Base-by-base conservation (phyloP, 768 basidiomycete genomes). In the Boletus huronensis region DNA sequence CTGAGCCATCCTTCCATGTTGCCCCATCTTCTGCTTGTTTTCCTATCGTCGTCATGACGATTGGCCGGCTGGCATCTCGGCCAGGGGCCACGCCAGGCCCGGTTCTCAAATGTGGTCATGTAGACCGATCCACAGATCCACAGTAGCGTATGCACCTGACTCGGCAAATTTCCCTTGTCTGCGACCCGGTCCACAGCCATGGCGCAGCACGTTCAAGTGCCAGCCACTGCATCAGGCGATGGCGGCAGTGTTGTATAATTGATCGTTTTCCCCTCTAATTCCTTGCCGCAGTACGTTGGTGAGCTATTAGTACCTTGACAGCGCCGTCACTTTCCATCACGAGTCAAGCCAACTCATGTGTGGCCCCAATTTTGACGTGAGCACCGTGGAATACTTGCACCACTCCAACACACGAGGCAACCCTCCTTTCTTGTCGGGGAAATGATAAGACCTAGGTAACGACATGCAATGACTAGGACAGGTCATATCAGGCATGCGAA, bases 371-470 rank as follows among this genome's bases (percentile, higher is more conserved):
- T 29, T 35, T 57, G 55, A 49, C 55, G 42, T 49, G 56, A 41
- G 36, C 6, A 34, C 40, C 39, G 50, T 51, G 41, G 8, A n/a
- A n/a, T 29, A 17, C 19, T 41, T 44, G 21, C n/a, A 46, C 46
- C n/a, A 57, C 41, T 29, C 40, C 42, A 32, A 3, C 26, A 40
- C 57, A 60, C 57, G 61, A 62, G 61, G 57, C 61, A 16, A 48
- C 61, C 61, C 58, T 59, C 41, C 60, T 58, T 61, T 58, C 59
- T 48, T 11, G 42, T 42, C 44, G 19, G 43, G 29, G 34, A 11
- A 55, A 52, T 23, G 39, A 32, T 19, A 19, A 35, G 28, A 19
- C 55, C 40, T 57, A 16, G n/a, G 44, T 55, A 46, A 54, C 44
- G 53, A 55, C 39, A 42, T 43, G 1, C 34, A n/a, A 48, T 56